phyloP scores from a whole-genome alignment of 1,284 basidiomycete genomes.

The Fistulina hepatica region DNA sequence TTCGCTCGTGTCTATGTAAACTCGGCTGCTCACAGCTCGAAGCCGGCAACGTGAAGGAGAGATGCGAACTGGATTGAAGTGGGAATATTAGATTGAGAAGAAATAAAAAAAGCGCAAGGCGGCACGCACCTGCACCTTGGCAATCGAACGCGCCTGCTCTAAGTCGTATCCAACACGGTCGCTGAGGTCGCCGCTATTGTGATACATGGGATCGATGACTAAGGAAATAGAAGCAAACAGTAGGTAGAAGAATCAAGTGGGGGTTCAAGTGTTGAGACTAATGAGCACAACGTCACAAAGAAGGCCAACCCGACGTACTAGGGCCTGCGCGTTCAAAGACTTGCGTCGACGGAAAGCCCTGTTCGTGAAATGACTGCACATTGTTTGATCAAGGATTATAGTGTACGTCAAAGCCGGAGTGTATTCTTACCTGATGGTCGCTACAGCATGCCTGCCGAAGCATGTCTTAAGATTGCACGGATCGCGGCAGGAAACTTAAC shows the following conservation, averaged over 20 bases:
- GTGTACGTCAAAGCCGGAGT: not conserved
- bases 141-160: conserved; percentile 67
- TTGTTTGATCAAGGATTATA: conserved; percentile 3
- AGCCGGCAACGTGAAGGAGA: conserved; percentile 13
- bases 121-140: conserved; percentile 65
- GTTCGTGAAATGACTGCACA: conserved; percentile 62
- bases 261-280: not conserved
- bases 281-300: not conserved
- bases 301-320: conserved; percentile 40
- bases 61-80: conserved; percentile 10
- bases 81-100: not conserved
- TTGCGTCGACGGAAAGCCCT: conserved; percentile 75
- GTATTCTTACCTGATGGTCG: conserved; percentile 56
- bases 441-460: conserved; percentile 65
- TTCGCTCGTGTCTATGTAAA: too few species aligned
- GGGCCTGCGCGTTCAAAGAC: conserved; percentile 75
- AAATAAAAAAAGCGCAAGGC: not conserved
- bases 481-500: not conserved
- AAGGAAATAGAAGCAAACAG: conserved; percentile 5
- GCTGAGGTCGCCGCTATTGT: conserved; percentile 73
- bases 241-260: not conserved
- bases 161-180: conserved; percentile 72
- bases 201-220: conserved; percentile 82
- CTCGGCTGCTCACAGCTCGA: conserved; percentile 9
- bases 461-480: conserved; percentile 2